Conservation (phyloP, 495 filamentous ascomycete species). For the Physcia stellaris region DNA sequence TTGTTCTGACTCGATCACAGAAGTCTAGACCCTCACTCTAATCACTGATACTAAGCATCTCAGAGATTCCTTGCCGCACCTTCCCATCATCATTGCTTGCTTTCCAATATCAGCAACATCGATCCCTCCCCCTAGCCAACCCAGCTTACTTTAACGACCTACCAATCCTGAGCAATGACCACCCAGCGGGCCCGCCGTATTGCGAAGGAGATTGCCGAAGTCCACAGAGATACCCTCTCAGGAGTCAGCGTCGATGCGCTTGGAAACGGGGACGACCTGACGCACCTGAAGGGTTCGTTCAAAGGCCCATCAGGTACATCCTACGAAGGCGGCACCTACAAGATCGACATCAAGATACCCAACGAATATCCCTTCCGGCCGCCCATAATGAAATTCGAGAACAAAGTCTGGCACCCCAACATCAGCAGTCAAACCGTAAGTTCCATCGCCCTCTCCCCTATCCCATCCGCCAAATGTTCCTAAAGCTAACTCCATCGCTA, state of each 20-base stretch:
- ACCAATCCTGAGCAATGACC: no score
- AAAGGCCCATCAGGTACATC: conserved; percentile 83
- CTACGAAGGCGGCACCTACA: conserved; percentile 78
- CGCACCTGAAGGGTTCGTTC: conserved; percentile 73
- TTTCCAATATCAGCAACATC: no score
- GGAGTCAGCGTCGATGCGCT: conserved; percentile 56
- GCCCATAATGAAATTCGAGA: conserved; percentile 84
- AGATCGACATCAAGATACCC: conserved; percentile 77
- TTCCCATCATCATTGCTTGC: no score
- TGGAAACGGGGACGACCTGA: conserved; percentile 56
- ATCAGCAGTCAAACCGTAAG: conserved; percentile 87
- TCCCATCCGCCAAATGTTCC: not conserved
- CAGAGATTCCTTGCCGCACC: no score
- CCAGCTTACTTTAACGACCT: no score
- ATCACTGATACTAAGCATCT: no score
- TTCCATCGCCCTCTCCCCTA: conserved; percentile 7
- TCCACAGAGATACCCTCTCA: conserved; percentile 60
- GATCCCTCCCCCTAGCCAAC: no score
- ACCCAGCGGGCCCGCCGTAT: conserved; percentile 71
- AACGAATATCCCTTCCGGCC: conserved; percentile 88
- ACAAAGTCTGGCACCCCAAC: conserved; percentile 97
- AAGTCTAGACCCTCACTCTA: no score
- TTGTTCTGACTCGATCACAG: no score
- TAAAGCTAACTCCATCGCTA: conserved; percentile 22
- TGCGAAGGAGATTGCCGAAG: conserved; percentile 83